Conservation (phyloP, 2,329 filamentous ascomycete species). For the Monosporascus sp. region DNA sequence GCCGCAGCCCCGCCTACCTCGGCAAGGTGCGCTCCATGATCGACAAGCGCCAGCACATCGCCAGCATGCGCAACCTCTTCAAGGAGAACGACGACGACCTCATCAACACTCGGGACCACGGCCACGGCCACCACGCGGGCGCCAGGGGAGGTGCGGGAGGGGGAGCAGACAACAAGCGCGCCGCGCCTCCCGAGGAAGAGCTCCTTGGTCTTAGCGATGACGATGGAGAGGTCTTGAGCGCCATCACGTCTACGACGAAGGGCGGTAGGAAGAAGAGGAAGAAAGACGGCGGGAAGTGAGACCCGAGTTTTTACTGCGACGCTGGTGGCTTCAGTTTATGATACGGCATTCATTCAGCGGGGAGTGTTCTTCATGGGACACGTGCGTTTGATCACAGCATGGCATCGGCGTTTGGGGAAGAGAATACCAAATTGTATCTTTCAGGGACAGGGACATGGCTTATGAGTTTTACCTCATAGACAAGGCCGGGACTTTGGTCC, state of each 20-base stretch:
- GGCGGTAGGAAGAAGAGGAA: constrained; percentile 22
- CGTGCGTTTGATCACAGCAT: constrained; percentile 10
- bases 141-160: constrained; percentile 1
- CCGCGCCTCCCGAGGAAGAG: constrained; percentile 26
- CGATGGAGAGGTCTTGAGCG: constrained; percentile 19
- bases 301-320: background rate
- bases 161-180: constrained; percentile 11
- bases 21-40: constrained; percentile 87
- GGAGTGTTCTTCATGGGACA: constrained; percentile 7
- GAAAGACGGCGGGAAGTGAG: constrained; percentile 11
- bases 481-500: too few relatives aligned
- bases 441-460: constrained; percentile 6
- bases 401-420: constrained; percentile 20
- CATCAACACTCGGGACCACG: constrained; percentile 27
- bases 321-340: background rate
- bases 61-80: constrained; percentile 72
- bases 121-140: constrained; percentile 2
- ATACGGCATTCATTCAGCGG: background rate
- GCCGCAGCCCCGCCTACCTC: constrained; percentile 77
- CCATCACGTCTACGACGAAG: constrained; percentile 15
- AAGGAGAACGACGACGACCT: constrained; percentile 60
- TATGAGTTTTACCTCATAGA: background rate
- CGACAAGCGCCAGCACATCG: constrained; percentile 81
- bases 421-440: constrained; percentile 19
- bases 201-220: constrained; percentile 31